phyloP scores from a whole-genome alignment of 805 yeast species.

The Metschnikowia shivogae region DNA sequence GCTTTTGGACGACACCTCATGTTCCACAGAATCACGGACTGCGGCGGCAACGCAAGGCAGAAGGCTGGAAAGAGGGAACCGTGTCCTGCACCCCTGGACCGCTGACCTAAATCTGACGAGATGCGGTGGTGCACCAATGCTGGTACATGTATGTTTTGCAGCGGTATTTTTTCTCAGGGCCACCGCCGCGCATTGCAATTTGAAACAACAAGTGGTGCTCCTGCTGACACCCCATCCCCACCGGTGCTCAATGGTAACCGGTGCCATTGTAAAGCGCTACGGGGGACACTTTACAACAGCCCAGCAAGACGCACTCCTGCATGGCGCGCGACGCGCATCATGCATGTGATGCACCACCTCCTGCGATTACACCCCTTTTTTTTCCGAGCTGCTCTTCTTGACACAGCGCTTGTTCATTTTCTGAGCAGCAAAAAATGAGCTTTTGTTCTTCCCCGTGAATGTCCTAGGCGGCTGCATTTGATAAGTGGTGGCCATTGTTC shows the following conservation, averaged over 20 bases:
- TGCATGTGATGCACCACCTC: slow-evolving; percentile 5
- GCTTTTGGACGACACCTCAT: too few species aligned
- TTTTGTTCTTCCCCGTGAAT: neutral
- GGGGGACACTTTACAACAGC: neutral
- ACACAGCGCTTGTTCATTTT: too few species aligned
- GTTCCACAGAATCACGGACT: too few species aligned
- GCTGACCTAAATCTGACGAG: slow-evolving; percentile 1
- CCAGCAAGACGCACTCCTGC: neutral
- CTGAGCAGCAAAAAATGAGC: too few species aligned
- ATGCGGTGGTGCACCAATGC: slow-evolving; percentile 2
- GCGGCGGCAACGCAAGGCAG: too few species aligned
- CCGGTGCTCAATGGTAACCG: too few species aligned
- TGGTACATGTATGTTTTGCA: neutral
- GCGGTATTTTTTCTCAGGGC: too few species aligned
- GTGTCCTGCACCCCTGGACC: neutral
- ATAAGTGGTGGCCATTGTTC: neutral
- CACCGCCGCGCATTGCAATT: neutral
- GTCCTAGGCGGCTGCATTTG: neutral
- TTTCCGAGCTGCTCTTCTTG: neutral
- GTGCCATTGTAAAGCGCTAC: too few species aligned
- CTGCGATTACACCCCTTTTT: slow-evolving; percentile 5
- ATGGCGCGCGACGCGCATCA: slow-evolving; percentile 3
- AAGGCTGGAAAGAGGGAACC: too few species aligned
- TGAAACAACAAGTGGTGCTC: neutral
- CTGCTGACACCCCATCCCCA: too few species aligned